Evolutionary conservation across 345 rosid genomes (phyloP), one percentile per base, ranked within the genome.

Genomic region (Arabis alpina): DNA sequence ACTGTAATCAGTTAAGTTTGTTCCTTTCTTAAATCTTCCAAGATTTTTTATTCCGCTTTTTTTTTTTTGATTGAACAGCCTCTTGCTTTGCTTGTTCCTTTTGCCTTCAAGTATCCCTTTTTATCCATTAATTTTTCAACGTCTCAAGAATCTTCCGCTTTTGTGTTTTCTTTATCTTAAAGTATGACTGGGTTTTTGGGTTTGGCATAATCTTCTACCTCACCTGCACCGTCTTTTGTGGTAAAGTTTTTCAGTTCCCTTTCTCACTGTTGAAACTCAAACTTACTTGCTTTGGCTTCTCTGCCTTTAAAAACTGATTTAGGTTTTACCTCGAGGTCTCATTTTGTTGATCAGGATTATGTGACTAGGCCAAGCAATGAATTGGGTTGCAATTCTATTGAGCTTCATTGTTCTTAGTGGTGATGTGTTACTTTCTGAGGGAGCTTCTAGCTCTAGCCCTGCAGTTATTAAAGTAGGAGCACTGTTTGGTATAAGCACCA

Each of bases 391-490:
- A 36, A 8, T 36, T 54, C 45, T 85, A 10, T 69, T 69, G 48
- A 62, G 78, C 61, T 59, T 80, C 39, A 34, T 82, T 41, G 63
- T 77, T 85, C 74, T 82, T 41, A 15, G 54, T 76, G 4, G 56
- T 34, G 36, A 39, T 71, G 78, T 60, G 62, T 72, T 76, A 74
- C 59, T 80, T 56, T 72, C 86, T 14, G 74, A 54, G 36, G 87
- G 79, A 72, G 79, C 68, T 71, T 66, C 77, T 27, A 76, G 65
- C 62, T 69, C 77, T 32, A 70, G 58, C 57, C 82, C 86, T 70
- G 75, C 51, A 36, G 77, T 74, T 44, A 65, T 90, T 56, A 86
- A 82, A 47, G 79, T 90, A 15, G 96, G 96, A 76, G 91, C 96
- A 32, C 80, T 86, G 30, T 84, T 83, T 71, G 51, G 88, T 61